Conservation (phyloP, 805 yeast genomes). For the Ogataea corticis region DNA sequence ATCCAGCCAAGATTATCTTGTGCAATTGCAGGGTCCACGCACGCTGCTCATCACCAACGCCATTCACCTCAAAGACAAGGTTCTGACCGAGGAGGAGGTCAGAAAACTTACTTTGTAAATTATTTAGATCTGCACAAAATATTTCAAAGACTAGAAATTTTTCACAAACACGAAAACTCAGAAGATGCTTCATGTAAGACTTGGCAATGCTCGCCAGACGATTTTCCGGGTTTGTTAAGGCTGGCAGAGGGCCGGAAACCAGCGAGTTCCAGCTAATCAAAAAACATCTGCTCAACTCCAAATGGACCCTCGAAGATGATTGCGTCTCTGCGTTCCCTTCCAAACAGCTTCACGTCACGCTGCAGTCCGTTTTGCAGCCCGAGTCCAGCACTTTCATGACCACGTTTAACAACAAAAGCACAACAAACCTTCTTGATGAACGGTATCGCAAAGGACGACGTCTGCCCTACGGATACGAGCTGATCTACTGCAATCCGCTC, state of each 20-base stretch:
- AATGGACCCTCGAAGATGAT: conserved; percentile 31
- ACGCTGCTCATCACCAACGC: conserved; percentile 32
- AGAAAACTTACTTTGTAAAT: conserved; percentile 14
- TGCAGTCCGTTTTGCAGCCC: conserved; percentile 26
- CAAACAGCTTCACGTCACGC: conserved; percentile 29
- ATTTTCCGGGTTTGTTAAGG: conserved; percentile 4
- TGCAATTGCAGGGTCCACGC: conserved; percentile 34
- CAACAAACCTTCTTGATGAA: conserved; percentile 6
- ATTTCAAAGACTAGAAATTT: too few relatives aligned
- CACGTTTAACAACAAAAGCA: background rate
- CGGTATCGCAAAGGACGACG: conserved; percentile 20
- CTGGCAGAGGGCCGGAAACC: conserved; percentile 7
- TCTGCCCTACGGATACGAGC: conserved; percentile 58
- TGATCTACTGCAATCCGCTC: conserved; percentile 65
- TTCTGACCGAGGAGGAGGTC: conserved; percentile 28
- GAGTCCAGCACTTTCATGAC: conserved; percentile 17
- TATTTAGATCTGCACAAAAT: too few relatives aligned
- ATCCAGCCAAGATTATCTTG: conserved; percentile 24
- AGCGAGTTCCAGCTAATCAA: conserved; percentile 16
- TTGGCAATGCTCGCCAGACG: background rate
- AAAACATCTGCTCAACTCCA: conserved; percentile 12
- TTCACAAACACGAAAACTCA: too few relatives aligned
- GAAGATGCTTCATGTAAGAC: too few relatives aligned
- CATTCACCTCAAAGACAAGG: conserved; percentile 25
- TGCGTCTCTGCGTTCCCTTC: conserved; percentile 28